Evolutionary conservation across 108 stramenopile species (phyloP).

Genomic region (Thalassiosira profunda): DNA sequence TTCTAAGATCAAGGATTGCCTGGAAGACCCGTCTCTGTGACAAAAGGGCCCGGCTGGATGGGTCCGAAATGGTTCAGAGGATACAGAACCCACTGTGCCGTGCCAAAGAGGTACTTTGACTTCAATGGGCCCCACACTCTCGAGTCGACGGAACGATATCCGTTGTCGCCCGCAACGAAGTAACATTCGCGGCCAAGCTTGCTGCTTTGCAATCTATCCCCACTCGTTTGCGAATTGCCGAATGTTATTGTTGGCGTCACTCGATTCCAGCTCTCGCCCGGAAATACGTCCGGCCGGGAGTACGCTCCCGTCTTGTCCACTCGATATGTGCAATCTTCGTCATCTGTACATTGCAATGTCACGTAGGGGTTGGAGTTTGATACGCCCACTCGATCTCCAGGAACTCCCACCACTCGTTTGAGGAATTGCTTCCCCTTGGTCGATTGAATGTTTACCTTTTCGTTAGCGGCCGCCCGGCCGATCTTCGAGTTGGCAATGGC

Average conservation of each 20-base stretch:
- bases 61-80: constrained; percentile 54
- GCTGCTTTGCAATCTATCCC: background rate
- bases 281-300: constrained; percentile 54
- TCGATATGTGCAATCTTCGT: constrained; percentile 31
- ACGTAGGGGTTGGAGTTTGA: constrained; percentile 55
- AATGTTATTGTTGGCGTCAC: constrained; percentile 33
- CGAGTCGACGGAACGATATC: constrained; percentile 61
- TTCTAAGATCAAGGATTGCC: too few relatives aligned
- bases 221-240: constrained; percentile 15
- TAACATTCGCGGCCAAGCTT: constrained; percentile 44
- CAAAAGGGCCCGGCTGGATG: constrained; percentile 30
- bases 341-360: constrained; percentile 9
- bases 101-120: constrained; percentile 58
- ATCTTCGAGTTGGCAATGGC: constrained; percentile 45
- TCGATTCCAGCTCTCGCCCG: constrained; percentile 60
- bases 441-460: constrained; percentile 24
- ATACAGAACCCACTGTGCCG: constrained; percentile 53
- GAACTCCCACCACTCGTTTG: constrained; percentile 64
- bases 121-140: constrained; percentile 69
- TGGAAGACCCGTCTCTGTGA: background rate
- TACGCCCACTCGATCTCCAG: constrained; percentile 58
- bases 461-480: constrained; percentile 31
- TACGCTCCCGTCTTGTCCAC: constrained; percentile 54
- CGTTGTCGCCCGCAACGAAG: constrained; percentile 73
- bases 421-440: constrained; percentile 68